phyloP scores from a whole-genome alignment of 1,139 yeast genomes.

The Yamadazyma oceani region DNA sequence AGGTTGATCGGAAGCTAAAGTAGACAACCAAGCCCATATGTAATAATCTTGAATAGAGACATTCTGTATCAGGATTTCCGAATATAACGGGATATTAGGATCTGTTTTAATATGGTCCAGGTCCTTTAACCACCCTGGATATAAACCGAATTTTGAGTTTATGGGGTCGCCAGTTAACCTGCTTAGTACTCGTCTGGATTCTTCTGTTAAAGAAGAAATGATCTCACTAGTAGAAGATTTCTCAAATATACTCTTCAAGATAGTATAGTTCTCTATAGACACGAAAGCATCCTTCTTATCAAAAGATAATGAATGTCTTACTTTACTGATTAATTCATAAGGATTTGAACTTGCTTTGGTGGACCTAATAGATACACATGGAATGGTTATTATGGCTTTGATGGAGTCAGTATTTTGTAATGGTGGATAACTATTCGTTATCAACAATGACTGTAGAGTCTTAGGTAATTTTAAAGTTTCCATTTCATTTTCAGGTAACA shows the following conservation, averaged over 20 bases:
- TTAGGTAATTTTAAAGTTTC: slow-evolving; percentile 62
- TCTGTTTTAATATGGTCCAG: slow-evolving; percentile 16
- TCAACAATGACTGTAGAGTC: slow-evolving; percentile 59
- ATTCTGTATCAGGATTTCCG: slow-evolving; percentile 57
- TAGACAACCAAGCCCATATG: slow-evolving; percentile 88
- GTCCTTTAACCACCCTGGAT: slow-evolving; percentile 47
- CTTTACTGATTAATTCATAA: slow-evolving; percentile 48
- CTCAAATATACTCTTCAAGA: slow-evolving; percentile 69
- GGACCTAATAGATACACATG: slow-evolving; percentile 66
- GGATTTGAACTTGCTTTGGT: slow-evolving; percentile 56
- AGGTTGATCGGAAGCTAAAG: slow-evolving; percentile 75
- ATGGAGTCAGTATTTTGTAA: slow-evolving; percentile 38
- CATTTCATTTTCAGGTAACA: slow-evolving; percentile 66
- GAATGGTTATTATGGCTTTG: slow-evolving; percentile 43
- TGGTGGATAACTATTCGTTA: slow-evolving; percentile 67
- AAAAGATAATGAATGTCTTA: slow-evolving; percentile 65
- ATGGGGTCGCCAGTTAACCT: slow-evolving; percentile 51
- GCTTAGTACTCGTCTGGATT: slow-evolving; percentile 67
- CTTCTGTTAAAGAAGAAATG: slow-evolving; percentile 66
- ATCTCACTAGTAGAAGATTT: slow-evolving; percentile 58
- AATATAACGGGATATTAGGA: slow-evolving; percentile 36
- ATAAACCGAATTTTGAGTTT: slow-evolving; percentile 36
- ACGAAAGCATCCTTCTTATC: slow-evolving; percentile 69
- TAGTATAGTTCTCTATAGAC: slow-evolving; percentile 76
- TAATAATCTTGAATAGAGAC: slow-evolving; percentile 82